These are phyloP conservation scores for Boletus insuetus DNA, from an alignment of 768 basidiomycete genomes.

Conservation along the genomic window DNA sequence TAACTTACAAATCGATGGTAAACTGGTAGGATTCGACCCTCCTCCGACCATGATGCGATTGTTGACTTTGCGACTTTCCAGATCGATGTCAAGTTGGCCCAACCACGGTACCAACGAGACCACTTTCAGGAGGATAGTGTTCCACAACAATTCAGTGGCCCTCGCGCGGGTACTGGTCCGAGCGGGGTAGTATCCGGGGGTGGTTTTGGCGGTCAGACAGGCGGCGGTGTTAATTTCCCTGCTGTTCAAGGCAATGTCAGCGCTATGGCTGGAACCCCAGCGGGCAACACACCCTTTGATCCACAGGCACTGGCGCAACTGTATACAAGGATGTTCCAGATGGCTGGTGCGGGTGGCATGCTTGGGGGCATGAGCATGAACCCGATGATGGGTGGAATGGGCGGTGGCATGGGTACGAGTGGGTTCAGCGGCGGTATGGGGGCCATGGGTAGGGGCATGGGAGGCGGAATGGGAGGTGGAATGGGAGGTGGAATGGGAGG, in stretches of 20 bases:
- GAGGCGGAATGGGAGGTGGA: slow-evolving; percentile 37
- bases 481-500: slow-evolving; percentile 38
- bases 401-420: slow-evolving; percentile 30
- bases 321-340: slow-evolving; percentile 94
- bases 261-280: slow-evolving; percentile 29
- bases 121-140: slow-evolving; percentile 48
- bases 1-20: slow-evolving; percentile 91
- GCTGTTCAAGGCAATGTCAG: slow-evolving; percentile 22
- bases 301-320: slow-evolving; percentile 89
- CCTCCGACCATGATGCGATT: not conserved
- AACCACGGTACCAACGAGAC: slow-evolving; percentile 82
- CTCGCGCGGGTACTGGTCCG: slow-evolving; percentile 8
- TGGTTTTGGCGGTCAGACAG: slow-evolving; percentile 34
- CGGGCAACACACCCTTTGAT: slow-evolving; percentile 72
- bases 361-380: slow-evolving; percentile 44
- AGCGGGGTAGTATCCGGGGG: slow-evolving; percentile 13
- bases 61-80: slow-evolving; percentile 29
- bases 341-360: slow-evolving; percentile 56
- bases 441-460: slow-evolving; percentile 40
- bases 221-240: slow-evolving; percentile 36
- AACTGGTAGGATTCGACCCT: slow-evolving; percentile 62
- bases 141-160: slow-evolving; percentile 17
- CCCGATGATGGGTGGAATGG: slow-evolving; percentile 36
- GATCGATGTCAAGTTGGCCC: slow-evolving; percentile 98
- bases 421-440: slow-evolving; percentile 38